phyloP scores from a whole-genome alignment of 768 basidiomycete genomes.

The Mycena kentingensis region DNA sequence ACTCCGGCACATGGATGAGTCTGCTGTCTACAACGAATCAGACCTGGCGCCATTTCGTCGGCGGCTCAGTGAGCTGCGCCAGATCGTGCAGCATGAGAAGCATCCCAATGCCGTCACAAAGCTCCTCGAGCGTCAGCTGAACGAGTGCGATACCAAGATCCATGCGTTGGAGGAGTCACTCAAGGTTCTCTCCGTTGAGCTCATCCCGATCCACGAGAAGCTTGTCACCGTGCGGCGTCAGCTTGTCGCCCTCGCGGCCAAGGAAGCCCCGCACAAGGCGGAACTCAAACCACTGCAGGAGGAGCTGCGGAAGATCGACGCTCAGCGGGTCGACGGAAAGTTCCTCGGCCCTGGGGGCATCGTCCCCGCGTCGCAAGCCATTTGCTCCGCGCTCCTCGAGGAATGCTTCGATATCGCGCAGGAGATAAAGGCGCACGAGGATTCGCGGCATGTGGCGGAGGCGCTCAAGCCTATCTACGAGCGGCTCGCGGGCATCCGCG shows the following conservation, averaged over 20 bases:
- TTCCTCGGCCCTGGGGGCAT: slow-evolving; percentile 90
- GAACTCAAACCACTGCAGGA: slow-evolving; percentile 90
- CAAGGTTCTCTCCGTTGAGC: slow-evolving; percentile 84
- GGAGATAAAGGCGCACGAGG: slow-evolving; percentile 92
- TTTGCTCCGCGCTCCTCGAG: slow-evolving; percentile 90
- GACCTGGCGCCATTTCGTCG: slow-evolving; percentile 88
- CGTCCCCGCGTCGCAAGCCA: slow-evolving; percentile 88
- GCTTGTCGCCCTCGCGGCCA: slow-evolving; percentile 84
- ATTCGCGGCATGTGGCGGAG: slow-evolving; percentile 82
- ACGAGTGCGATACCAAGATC: slow-evolving; percentile 85
- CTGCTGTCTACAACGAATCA: slow-evolving; percentile 87
- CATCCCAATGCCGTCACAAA: slow-evolving; percentile 87
- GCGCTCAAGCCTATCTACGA: slow-evolving; percentile 93
- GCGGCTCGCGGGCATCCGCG: slow-evolving; percentile 80
- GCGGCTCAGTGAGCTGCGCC: slow-evolving; percentile 78
- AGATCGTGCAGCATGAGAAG: slow-evolving; percentile 85
- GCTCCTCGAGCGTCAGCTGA: slow-evolving; percentile 86
- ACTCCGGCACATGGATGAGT: slow-evolving; percentile 93
- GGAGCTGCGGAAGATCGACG: slow-evolving; percentile 94
- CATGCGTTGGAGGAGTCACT: slow-evolving; percentile 80
- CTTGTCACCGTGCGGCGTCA: slow-evolving; percentile 87
- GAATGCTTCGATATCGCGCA: slow-evolving; percentile 95
- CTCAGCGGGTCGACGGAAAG: slow-evolving; percentile 95
- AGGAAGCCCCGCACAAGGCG: slow-evolving; percentile 79
- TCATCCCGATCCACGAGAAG: slow-evolving; percentile 87